These are phyloP conservation scores for Diaporthe aspalathi DNA, from an alignment of 2,329 filamentous ascomycete genomes.

Conservation along the genomic window DNA sequence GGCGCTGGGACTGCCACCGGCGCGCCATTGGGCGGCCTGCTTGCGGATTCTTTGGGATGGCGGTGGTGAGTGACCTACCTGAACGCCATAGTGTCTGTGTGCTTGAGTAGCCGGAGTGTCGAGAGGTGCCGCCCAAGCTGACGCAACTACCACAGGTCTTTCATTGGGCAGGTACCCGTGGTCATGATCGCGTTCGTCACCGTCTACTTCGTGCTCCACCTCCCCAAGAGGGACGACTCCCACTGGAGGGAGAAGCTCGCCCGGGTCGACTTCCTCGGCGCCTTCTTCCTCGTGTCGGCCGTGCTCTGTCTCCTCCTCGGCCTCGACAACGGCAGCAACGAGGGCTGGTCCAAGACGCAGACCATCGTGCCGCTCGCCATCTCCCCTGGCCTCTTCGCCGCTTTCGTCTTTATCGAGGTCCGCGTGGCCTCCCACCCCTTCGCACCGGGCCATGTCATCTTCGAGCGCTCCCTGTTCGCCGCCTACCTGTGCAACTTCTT, in stretches of 20 bases:
- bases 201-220: constrained; percentile 71
- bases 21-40: constrained; percentile 75
- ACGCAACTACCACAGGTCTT: constrained; percentile 63
- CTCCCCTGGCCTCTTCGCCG: constrained; percentile 68
- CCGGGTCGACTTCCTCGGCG: constrained; percentile 43
- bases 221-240: constrained; percentile 67
- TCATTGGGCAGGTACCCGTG: constrained; percentile 76
- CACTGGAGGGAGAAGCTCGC: constrained; percentile 72
- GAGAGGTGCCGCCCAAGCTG: too few species aligned
- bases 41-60: constrained; percentile 82
- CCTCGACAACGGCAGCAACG: constrained; percentile 79
- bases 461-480: constrained; percentile 73
- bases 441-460: constrained; percentile 79
- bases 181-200: constrained; percentile 73
- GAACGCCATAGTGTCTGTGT: too few species aligned
- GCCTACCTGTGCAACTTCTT: constrained; percentile 81
- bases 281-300: constrained; percentile 49
- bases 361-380: constrained; percentile 68
- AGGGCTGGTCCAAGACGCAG: constrained; percentile 71
- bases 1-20: constrained; percentile 75
- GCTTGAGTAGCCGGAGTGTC: too few species aligned
- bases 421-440: constrained; percentile 77
- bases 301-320: constrained; percentile 69
- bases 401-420: constrained; percentile 78
- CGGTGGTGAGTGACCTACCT: constrained; percentile 69